Base-by-base conservation (phyloP, 2,329 filamentous ascomycete species). In the Capronia coronata region DNA sequence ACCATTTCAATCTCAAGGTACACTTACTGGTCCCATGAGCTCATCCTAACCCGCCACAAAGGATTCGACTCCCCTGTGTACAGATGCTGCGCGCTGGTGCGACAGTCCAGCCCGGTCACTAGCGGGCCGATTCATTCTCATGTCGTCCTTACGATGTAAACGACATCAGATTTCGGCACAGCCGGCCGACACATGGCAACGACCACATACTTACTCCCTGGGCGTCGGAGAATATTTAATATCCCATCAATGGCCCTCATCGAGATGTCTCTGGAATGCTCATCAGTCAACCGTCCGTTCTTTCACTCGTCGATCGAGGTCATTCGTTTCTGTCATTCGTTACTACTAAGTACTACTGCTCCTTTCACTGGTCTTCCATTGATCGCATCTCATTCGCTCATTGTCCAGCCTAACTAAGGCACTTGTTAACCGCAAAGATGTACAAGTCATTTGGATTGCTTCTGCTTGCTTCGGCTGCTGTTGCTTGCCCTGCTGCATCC, bases 261-360 rank as follows among this genome's bases (percentile, higher is more conserved):
- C 14, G 19, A 7, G 3, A 37, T 37, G 18, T 37, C 16, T 6
- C n/a, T 16, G 16, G 13, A 13, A n/a, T 21, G 7, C n/a, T 39
- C 41, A 51, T 25, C 22, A 48, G 25, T 41, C 38, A 41, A 27
- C 16, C 45, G 46, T 35, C 41, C 52, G 46, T 51, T 55, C 52
- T 18, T 55, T 51, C 19, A 27, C 49, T 49, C 49, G 52, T 55
- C 49, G 52, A 55, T 49, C 46, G 46, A 55, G 52, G 30, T 48
- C 47, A 41, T 54, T 48, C 45, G 34, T 52, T 55, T 50, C 37
- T 44, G 32, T 46, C 45, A 1, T 43, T 48, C 48, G 34, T 44
- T 43, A 41, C 35, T 14, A 8, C 8, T 38, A 18, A 44, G n/a
- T n/a, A n/a, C n/a, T n/a, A n/a, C n/a, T n/a, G n/a, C 30, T 22